These are phyloP conservation scores for Lecanicillium sp. DNA, from an alignment of 2,329 filamentous ascomycete genomes.

Conservation along the genomic window DNA sequence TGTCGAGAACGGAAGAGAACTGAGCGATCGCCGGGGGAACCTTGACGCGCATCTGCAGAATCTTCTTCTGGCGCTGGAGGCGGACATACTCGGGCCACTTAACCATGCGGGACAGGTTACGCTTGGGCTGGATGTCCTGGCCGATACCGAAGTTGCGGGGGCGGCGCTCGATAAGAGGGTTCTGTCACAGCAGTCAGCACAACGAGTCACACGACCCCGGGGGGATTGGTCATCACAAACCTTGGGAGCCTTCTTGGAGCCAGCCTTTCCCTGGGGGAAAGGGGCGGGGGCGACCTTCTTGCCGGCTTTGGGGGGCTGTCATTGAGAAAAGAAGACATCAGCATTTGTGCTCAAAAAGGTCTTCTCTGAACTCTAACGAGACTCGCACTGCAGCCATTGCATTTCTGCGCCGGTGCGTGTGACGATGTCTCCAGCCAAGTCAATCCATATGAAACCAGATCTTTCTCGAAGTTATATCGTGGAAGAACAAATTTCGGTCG, in stretches of 20 bases:
- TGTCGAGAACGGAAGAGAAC: conserved; percentile 96
- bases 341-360: conserved; percentile 61
- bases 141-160: conserved; percentile 97
- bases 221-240: conserved; percentile 48
- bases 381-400: conserved; percentile 38
- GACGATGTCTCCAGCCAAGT: conserved; percentile 56
- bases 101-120: conserved; percentile 96
- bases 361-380: conserved; percentile 94
- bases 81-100: conserved; percentile 99
- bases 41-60: conserved; percentile 97
- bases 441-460: conserved; percentile 32
- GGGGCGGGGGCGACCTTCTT: conserved; percentile 98
- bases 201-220: too few relatives aligned
- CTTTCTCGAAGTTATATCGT: conserved; percentile 8
- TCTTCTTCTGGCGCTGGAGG: conserved; percentile 90
- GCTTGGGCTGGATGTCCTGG: conserved; percentile 94
- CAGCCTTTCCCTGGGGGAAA: conserved; percentile 90
- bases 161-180: conserved; percentile 98
- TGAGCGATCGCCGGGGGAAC: conserved; percentile 95
- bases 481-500: conserved; percentile 19
- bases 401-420: conserved; percentile 44
- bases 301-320: conserved; percentile 97
- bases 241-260: conserved; percentile 92
- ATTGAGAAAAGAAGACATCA: conserved; percentile 99
- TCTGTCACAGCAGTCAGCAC: conserved; percentile 48